Evolutionary conservation across 2,329 filamentous ascomycete species (phyloP), one percentile per base, ranked within the genome.

Genomic region (Xylariaceae sp.): DNA sequence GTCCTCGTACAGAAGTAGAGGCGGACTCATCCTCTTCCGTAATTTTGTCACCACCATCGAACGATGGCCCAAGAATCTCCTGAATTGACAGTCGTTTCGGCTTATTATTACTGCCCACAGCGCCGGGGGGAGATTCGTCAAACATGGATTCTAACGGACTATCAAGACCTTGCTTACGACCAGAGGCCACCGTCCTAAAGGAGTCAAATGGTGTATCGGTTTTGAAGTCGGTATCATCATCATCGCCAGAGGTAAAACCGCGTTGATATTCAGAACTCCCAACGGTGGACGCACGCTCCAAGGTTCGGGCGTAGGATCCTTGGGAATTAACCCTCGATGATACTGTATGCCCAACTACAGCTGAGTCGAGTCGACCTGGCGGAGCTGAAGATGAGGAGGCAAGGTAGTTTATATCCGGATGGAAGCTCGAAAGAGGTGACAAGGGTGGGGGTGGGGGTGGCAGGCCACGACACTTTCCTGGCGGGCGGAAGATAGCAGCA

Each of bases 141-240:
- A 91, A 92, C 76, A 91, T 88, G 21, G 84, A 88, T 65, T 91
- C 87, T 47, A 91, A 74, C 15, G 87, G 86, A 26, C 86, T 87
- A 66, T 89, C 84, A 44, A 84, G 79, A 32, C 83, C 81, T 55
- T 84, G 81, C 50, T 80, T 77, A 57, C 84, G 86, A 57, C 80
- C 79, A 9, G 87, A 89, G 37, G 80, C 85, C 55, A 80, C 77
- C 15, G 88, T 91, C 49, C 86, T 84, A 61, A 90, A 72, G 29
- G 88, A 91, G 72, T 92, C 88, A 69, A 84, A 91, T 52, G 87
- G 77, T 16, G 84, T 88, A 63, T 92, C 88, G 68, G 87, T 90
- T 71, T 56, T 58, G 16, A 41, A 60, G 22, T 60, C 55, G 15
- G 83, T 85, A 63, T 90, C 88, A 63, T 89, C 86, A 51, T 90